A percentile compares a stretch with the other conserved stretches of the same genome.
Evolutionary conservation across 73 alveolate genomes (phyloP).

Genomic region (Paraurostyla sp.): DNA sequence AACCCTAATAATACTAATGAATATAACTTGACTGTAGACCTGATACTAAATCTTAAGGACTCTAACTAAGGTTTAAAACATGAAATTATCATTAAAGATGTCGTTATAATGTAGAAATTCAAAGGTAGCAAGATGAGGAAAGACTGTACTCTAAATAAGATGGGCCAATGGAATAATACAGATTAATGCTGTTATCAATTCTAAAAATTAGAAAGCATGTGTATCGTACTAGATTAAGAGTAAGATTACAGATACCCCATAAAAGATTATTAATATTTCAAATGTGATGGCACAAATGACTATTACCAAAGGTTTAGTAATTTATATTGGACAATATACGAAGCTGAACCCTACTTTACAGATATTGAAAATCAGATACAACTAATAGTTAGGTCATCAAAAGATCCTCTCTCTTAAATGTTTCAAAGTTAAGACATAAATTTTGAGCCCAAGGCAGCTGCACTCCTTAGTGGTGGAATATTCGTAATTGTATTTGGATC

Average conservation of each 20-base stretch:
- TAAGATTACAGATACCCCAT: background rate
- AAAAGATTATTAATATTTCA: background rate
- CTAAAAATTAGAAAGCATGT: background rate
- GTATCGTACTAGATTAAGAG: background rate
- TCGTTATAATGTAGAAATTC: background rate
- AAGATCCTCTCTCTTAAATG: background rate
- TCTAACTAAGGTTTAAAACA: background rate
- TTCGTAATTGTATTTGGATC: constrained; percentile 11
- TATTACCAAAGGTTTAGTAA: background rate
- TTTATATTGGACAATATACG: background rate
- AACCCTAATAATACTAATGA: background rate
- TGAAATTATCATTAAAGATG: background rate
- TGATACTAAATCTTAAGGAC: background rate
- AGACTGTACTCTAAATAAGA: background rate
- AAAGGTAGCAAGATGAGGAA: background rate
- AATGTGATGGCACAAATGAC: background rate
- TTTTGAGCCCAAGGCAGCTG: background rate
- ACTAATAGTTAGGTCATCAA: background rate
- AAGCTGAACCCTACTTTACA: background rate
- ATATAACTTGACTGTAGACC: background rate
- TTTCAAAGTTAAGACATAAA: background rate
- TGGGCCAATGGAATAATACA: constrained; percentile 15
- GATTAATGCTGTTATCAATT: constrained; percentile 10
- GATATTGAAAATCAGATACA: background rate
- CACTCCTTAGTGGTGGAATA: constrained; percentile 13